phyloP scores from a whole-genome alignment of 108 stramenopile genomes.

The Asterionellopsis glacialis region DNA sequence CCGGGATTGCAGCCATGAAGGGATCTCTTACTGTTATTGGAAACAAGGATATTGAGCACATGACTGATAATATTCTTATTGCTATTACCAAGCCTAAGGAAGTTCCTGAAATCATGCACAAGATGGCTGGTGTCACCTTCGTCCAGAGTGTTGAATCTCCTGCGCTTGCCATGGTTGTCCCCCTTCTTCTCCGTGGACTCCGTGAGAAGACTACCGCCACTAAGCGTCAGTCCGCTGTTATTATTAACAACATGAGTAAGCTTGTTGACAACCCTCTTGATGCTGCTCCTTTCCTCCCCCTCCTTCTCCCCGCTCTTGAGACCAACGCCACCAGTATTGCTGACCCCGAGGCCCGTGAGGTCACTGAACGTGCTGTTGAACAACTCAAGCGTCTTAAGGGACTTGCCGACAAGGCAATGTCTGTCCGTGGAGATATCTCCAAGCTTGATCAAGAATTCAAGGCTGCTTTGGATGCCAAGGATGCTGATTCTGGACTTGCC shows the following conservation, averaged over 20 bases:
- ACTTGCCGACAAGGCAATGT: constrained; percentile 76
- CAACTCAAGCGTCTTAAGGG: constrained; percentile 82
- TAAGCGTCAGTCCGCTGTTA: constrained; percentile 97
- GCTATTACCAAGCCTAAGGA: constrained; percentile 95
- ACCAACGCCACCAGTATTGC: constrained; percentile 92
- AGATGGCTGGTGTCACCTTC: constrained; percentile 95
- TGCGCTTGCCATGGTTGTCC: constrained; percentile 98
- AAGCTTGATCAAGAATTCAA: constrained; percentile 72
- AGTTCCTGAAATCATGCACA: constrained; percentile 95
- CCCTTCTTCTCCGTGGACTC: constrained; percentile 95
- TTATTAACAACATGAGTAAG: constrained; percentile 98
- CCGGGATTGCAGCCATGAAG: constrained; percentile 90
- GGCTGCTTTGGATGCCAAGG: constrained; percentile 46
- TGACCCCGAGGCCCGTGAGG: constrained; percentile 92
- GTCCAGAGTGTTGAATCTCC: constrained; percentile 98
- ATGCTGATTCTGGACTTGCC: constrained; percentile 43
- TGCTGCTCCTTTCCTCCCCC: constrained; percentile 95
- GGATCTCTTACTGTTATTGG: constrained; percentile 90
- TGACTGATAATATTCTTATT: constrained; percentile 90
- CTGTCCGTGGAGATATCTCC: constrained; percentile 77
- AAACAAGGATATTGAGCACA: constrained; percentile 98
- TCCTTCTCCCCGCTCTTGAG: constrained; percentile 93
- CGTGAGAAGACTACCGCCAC: constrained; percentile 87
- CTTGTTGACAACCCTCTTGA: constrained; percentile 96
- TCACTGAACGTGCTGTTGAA: constrained; percentile 82